These are phyloP conservation scores for Serpula lacrymans DNA, from an alignment of 768 basidiomycete species.

Conservation along the genomic window DNA sequence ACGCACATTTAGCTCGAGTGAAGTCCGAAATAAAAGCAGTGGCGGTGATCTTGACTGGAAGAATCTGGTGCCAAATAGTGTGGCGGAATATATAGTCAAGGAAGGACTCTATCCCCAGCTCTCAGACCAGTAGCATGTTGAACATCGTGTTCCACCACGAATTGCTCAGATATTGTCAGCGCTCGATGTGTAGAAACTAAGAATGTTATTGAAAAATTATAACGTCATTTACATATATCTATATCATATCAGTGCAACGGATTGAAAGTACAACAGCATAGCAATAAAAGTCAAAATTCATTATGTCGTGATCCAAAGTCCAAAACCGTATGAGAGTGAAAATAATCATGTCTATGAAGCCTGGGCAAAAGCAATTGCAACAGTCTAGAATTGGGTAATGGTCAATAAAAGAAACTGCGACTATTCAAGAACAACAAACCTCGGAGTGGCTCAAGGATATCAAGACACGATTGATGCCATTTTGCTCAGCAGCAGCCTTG, in stretches of 20 bases:
- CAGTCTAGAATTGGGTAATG: constrained; percentile 44
- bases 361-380: constrained; percentile 87
- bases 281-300: neutral
- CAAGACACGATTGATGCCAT: constrained; percentile 71
- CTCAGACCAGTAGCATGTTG: neutral
- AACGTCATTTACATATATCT: too few species aligned
- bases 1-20: constrained; percentile 65
- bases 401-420: too few species aligned
- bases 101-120: constrained; percentile 40
- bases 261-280: neutral
- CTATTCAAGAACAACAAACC: constrained; percentile 42
- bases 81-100: constrained; percentile 51
- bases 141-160: neutral
- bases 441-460: constrained; percentile 94
- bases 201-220: constrained; percentile 13
- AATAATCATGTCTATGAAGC: constrained; percentile 35
- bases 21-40: constrained; percentile 42
- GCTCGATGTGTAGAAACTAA: constrained; percentile 4
- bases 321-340: neutral
- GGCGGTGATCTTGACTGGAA: constrained; percentile 38
- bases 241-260: constrained; percentile 1
- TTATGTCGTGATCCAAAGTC: constrained; percentile 2
- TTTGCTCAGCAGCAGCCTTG: constrained; percentile 62
- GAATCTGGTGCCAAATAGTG: constrained; percentile 39
- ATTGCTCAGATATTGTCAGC: neutral